Percentiles rank a stretch among this genome's conserved stretches.
Evolutionary conservation across 495 filamentous ascomycete genomes (phyloP).

Genomic region (Aspergillus sparsus): DNA sequence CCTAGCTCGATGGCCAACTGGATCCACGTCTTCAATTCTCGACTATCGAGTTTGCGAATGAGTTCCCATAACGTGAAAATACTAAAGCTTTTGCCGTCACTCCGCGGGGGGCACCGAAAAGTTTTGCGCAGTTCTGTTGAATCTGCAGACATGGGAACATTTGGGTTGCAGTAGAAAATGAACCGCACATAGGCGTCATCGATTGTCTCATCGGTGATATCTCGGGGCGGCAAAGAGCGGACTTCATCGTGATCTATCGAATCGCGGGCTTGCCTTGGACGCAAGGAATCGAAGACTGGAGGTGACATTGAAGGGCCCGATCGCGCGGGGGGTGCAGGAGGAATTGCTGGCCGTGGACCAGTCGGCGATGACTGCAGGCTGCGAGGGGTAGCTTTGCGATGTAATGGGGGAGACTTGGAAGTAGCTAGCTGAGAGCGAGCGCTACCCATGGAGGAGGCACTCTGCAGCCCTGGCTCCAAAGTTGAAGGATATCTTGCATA

Average conservation of each 20-base stretch:
- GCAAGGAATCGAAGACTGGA: slow-evolving; percentile 39
- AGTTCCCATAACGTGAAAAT: slow-evolving; percentile 80
- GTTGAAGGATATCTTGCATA: slow-evolving; percentile 47
- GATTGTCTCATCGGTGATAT: slow-evolving; percentile 71
- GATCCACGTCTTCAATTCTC: slow-evolving; percentile 96
- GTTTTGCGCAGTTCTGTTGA: slow-evolving; percentile 72
- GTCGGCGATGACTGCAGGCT: slow-evolving; percentile 47
- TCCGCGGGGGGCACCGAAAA: slow-evolving; percentile 84
- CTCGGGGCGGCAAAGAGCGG: slow-evolving; percentile 62
- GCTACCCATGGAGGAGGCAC: slow-evolving; percentile 48
- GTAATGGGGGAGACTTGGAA: slow-evolving; percentile 43
- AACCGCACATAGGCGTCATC: slow-evolving; percentile 88
- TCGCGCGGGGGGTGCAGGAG: slow-evolving; percentile 33
- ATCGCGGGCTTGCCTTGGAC: slow-evolving; percentile 37
- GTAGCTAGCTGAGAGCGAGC: slow-evolving; percentile 41
- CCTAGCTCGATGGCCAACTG: slow-evolving; percentile 86
- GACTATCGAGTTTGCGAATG: slow-evolving; percentile 76
- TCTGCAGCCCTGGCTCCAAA: slow-evolving; percentile 43
- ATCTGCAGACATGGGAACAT: slow-evolving; percentile 69
- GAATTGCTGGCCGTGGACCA: slow-evolving; percentile 35
- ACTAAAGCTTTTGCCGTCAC: slow-evolving; percentile 89
- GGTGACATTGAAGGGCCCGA: slow-evolving; percentile 47
- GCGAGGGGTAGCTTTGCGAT: slow-evolving; percentile 48
- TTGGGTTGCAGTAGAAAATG: slow-evolving; percentile 89
- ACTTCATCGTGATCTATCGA: slow-evolving; percentile 38